Evolutionary conservation across 192 early-diverging fungal species (phyloP).

Genomic region (Mortierella hygrophila): DNA sequence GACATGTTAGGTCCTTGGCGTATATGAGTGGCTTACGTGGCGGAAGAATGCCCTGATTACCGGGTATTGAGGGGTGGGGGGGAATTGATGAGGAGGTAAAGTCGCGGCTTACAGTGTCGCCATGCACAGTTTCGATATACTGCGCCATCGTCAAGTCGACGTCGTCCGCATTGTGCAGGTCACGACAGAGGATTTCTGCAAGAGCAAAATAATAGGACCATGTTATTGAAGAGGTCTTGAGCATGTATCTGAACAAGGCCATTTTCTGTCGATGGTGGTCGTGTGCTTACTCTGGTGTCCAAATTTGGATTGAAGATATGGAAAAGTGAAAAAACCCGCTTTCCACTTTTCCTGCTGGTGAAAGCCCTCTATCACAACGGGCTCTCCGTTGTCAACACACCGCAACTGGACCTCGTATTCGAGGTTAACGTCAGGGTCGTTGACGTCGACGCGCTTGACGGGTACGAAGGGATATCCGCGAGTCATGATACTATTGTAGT

Average conservation of each 20-base stretch:
- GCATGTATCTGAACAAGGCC: not conserved
- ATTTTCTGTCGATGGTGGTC: not conserved
- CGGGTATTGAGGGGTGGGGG: not conserved
- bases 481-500: constrained; percentile 18
- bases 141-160: constrained; percentile 27
- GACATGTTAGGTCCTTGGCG: constrained; percentile 49
- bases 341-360: constrained; percentile 31
- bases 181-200: constrained; percentile 34
- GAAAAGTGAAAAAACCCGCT: constrained; percentile 19
- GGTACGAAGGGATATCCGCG: constrained; percentile 33
- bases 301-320: constrained; percentile 15
- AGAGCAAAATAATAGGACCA: not conserved
- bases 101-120: not conserved
- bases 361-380: constrained; percentile 33
- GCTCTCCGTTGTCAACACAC: constrained; percentile 21
- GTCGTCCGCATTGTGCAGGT: constrained; percentile 19
- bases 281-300: constrained; percentile 19
- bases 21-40: constrained; percentile 13
- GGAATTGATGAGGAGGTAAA: not conserved
- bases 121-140: constrained; percentile 34
- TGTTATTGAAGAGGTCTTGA: not conserved
- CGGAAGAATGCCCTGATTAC: not conserved
- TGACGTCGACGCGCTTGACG: constrained; percentile 24
- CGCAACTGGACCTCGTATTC: constrained; percentile 18
- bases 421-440: constrained; percentile 3